Base-by-base conservation (phyloP, 148 eudicot genomes). In the Linanthus parryae region DNA sequence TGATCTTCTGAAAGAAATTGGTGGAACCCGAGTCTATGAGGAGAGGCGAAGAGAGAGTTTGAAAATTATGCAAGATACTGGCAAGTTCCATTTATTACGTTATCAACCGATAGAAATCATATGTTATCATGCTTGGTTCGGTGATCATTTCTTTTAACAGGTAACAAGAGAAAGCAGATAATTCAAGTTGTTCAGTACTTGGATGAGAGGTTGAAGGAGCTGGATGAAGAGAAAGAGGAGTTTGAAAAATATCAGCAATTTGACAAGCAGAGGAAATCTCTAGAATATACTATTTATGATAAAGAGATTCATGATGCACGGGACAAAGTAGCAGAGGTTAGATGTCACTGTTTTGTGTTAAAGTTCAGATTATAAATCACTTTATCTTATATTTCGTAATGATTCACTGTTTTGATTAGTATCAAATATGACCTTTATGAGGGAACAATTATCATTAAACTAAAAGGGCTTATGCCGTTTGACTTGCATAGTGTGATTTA, bases 1-100 rank as follows among this genome's bases (percentile, higher is more conserved):
- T 48, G 96, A 94, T 71, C 68, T 94, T 47, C 80, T 94, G 73
- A 94, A 94, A 59, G 99, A 94, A 88, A 94, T 94, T 76, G 99
- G 99, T 50, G 99, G 99, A 15, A 94, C 99, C 37, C 78, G 96
- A 64, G 99, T 94, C 63, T 94, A 88, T 52, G 99, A 94, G 70
- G 99, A 94, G 72, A 73, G 99, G 59, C 88, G 99, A 14, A 85
- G 91, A 23, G 99, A 94, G 73, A 94, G 99, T 73, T 72, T 88
- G 72, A 94, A 94, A 74, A 88, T 94, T 40, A 94, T 94, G 96
- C 96, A 94, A 69, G 96, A 94, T 42, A 94, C 96, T 65, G 95
- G 99, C 73, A 72, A 75, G 88, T 75, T 48, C 45, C 58, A 22
- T 30, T 39, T 50, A 40, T 51, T 14, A 57, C 48, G n/a, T n/a